Base-by-base conservation (phyloP, 768 basidiomycete genomes). In the Amanita muscaria region DNA sequence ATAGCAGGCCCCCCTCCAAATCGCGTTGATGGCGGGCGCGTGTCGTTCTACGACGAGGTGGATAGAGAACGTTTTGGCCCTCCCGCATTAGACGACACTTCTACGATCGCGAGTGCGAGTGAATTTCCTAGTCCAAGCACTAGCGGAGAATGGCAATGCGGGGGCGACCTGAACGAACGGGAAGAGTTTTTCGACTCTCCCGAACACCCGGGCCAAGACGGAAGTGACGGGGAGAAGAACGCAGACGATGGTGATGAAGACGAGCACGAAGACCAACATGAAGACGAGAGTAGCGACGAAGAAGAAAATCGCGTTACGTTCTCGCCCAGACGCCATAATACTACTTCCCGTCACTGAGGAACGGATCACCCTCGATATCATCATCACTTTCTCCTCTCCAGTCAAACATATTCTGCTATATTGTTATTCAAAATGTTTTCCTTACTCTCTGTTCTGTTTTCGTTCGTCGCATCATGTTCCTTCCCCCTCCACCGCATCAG, bases 81-180 rank as follows among this genome's bases (percentile, higher is more conserved):
- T 8, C 53, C 60, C 25, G 60, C 50, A 29, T 62, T 68, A 33
- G 69, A 75, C 51, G 73, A 74, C 46, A 72, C 73, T 25, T 70
- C 74, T 53, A 69, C 74, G 24, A 60, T 77, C 27, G 76, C 75
- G 23, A 74, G 73, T 41, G 44, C 75, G 23, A 74, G 73, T 41
- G 44, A 34, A 21, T 36, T 34, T 31, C 24, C 18, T 8, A 35
- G 42, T 24, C 31, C 14, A 25, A 45, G 44, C 24, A 39, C 35
- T n/a, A 37, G 35, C 15, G 46, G 46, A 4, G 40, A 24, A 22
- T 47, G 36, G 39, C 42, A 47, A 36, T 24, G 42, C 5, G 39
- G 49, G 19, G 31, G 42, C 32, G 38, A 30, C 18, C n/a, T 47
- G n/a, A 49, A 48, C 38, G 30, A 19, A 21, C 47, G 51, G 36